Evolutionary conservation across 306 rosid species (phyloP), one percentile per base, ranked within the genome.

Genomic region (Datisca glomerata): DNA sequence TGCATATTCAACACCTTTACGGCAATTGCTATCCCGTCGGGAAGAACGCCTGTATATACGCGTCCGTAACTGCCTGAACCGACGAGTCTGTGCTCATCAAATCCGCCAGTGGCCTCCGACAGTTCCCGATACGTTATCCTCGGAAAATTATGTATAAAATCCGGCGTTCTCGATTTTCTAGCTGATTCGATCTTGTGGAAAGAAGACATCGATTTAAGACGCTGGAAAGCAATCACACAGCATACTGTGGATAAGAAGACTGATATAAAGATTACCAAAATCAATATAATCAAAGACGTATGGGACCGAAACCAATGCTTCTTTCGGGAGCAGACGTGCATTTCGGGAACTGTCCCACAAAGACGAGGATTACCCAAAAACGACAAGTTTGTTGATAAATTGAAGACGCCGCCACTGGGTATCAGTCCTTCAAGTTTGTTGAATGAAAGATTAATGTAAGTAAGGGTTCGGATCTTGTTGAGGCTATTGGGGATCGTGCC

Each of bases 51-150:
- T 62, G 18, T 67, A 21, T 60, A 73, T 54, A 80, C 93, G 25
- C 24, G 70, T 42, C 86, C 93, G 24, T 60, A 76, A 52, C 86
- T 56, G 32, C 85, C 81, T 10, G 74, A 64, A 35, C 81, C 93
- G 24, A 80, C 43, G 21, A 65, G 54, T 57, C 70, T 73, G 43
- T 59, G 68, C 37, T 70, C 66, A 37, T 72, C 79, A 65, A 76
- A 80, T 47, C 85, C 76, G 23, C 27, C 57, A 1, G 81, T 80
- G 37, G 82, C 86, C 16, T 81, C 82, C 14, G 77, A 73, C 15
- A 81, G 55, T 56, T 76, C 82, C 54, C 78, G 58, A 18, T 69
- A 56, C 17, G 80, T 73, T 37, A 76, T 71, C 55, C 86, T 77
- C 45, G 76, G 93, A 60, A 73, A 67, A 53, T 71, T 76, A 42